Evolutionary conservation across 805 yeast species (phyloP), one percentile per base, ranked within the genome.

Genomic region (Yarrowia divulgata): DNA sequence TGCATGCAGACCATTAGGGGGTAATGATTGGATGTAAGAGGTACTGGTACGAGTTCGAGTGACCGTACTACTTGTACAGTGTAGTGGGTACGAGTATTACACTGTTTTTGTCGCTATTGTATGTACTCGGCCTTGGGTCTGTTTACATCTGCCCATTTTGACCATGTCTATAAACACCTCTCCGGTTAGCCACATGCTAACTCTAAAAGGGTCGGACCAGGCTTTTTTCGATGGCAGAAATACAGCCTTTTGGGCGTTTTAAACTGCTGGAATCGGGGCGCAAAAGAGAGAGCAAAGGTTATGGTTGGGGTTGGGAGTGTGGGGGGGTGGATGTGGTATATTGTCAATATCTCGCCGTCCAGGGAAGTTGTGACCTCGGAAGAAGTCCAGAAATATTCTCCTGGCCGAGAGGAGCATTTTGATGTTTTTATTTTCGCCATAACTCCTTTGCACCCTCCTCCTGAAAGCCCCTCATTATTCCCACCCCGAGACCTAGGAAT

Each of bases 101-200:
- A n/a, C n/a, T n/a, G n/a, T n/a, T n/a, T n/a, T n/a, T n/a, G n/a
- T n/a, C n/a, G n/a, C n/a, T n/a, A n/a, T n/a, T n/a, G n/a, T n/a
- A n/a, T n/a, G n/a, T n/a, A n/a, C n/a, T n/a, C n/a, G n/a, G n/a
- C n/a, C n/a, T n/a, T 23, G 29, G 29, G 29, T 23, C 29, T 23
- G 29, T 23, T 23, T 23, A 23, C 29, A 23, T 23, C 29, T 23
- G 29, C 29, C 29, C 29, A 23, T 23, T 23, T 23, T 4, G 29
- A 23, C 29, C 29, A 2, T 23, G 29, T 23, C 29, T 23, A 23
- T 23, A 54, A 19, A 54, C 60, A 54, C 60, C 60, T 54, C 60
- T 3, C 60, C 23, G 60, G 60, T 54, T 54, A 54, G 60, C 60
- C 60, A 54, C 60, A 54, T 54, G 45, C 34, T 18, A 34, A 54